Evolutionary conservation across 2,329 filamentous ascomycete species (phyloP), one percentile per base, ranked within the genome.

Genomic region (Xylaria sp.): DNA sequence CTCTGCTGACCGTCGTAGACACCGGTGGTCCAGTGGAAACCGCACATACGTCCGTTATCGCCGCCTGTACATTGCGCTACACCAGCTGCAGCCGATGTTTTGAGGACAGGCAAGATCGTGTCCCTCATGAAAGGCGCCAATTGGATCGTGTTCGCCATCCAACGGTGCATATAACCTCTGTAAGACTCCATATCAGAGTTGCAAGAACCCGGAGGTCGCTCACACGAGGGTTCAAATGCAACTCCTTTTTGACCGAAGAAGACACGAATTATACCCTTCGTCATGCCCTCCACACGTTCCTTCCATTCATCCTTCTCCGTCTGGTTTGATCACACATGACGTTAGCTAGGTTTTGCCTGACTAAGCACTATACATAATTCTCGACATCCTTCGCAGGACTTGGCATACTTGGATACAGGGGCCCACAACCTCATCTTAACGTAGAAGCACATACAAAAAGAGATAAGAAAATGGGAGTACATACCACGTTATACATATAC

Each of bases 171-270:
- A 61, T 89, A 88, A 40, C 89, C 89, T 76, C 92, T 92, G 83
- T 90, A 93, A 1, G 86, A 86, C 63, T 86, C 76, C 81, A 92
- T 90, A 70, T 94, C 92, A 50, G 84, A 81, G 61, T 88, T 88
- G 79, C 92, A 94, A 19, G 78, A 82, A 21, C 72, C 77, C 2
- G 62, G 61, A 2, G 64, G 23, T 3, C 81, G 77, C 68, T 92
- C 90, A 77, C 91, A 94, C 12, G 87, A 80, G 2, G 85, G 77
- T 75, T 94, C 91, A 59, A 79, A 86, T 69, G 90, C 87, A 67
- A 89, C 80, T 43, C 82, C 82, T 14, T 85, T 76, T 3, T 56
- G 11, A 43, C 80, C 79, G 77, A 86, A 87, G 76, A 87, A 87
- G 63, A 79, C 76, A n/a, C 77, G 71, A 17, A 83, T 63, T 1